These are phyloP conservation scores for Mucor plumbeus DNA, from an alignment of 371 early-diverging fungal genomes.

Conservation along the genomic window DNA sequence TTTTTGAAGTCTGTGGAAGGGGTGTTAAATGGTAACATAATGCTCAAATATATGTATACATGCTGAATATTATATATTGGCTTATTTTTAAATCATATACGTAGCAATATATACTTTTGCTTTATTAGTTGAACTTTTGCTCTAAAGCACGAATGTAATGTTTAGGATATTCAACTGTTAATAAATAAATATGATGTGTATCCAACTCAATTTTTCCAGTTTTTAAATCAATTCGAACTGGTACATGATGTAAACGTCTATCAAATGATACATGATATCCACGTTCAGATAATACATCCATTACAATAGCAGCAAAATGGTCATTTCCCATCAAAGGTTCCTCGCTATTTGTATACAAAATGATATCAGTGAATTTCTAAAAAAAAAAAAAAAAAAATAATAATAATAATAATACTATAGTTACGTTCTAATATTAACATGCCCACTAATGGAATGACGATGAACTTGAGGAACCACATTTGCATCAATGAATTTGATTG, in stretches of 20 bases:
- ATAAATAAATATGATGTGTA: constrained; percentile 58
- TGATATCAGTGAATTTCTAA: background rate
- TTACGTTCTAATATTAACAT: constrained; percentile 64
- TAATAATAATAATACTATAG: no score
- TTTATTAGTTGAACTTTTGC: constrained; percentile 60
- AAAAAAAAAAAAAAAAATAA: no score
- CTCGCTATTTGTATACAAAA: constrained; percentile 38
- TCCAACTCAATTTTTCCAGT: constrained; percentile 67
- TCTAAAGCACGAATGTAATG: constrained; percentile 71
- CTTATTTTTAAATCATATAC: background rate
- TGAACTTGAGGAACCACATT: constrained; percentile 60
- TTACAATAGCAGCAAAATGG: constrained; percentile 64
- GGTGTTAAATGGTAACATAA: no score
- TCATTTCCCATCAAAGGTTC: constrained; percentile 51
- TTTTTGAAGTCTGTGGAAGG: no score
- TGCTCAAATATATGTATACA: no score
- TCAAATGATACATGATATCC: constrained; percentile 71
- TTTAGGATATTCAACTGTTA: constrained; percentile 70
- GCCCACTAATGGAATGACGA: constrained; percentile 69
- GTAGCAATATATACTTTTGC: background rate
- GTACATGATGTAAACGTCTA: constrained; percentile 58
- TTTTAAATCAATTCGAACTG: constrained; percentile 61
- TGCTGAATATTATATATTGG: no score
- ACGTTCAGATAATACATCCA: constrained; percentile 72
- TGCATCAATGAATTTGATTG: constrained; percentile 62